Base-by-base conservation (phyloP, 345 rosid genomes). In the Eucalyptus tenuipes region DNA sequence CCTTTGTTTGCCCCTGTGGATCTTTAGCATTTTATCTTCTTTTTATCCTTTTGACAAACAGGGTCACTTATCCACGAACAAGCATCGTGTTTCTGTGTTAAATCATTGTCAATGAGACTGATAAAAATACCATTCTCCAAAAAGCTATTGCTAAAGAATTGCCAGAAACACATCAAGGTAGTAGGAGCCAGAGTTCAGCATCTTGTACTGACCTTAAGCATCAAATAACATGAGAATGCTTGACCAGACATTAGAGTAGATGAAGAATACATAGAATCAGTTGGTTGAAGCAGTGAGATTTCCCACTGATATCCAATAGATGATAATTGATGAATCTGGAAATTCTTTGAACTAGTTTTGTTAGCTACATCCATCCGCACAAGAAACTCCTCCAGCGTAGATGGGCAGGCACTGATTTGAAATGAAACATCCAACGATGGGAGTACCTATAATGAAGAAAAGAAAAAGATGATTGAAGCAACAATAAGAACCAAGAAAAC, bases 281-380 rank as follows among this genome's bases (percentile, higher is more conserved):
- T 93, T 84, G 96, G 94, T 90, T 96, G 96, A 90, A 95, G 97
- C 93, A 94, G 92, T 40, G 96, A 95, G 91, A 98, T 94, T 87
- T 96, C 96, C 97, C 99, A 98, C 61, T 94, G 94, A 87, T 88
- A 84, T 89, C 99, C 99, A 91, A 95, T 91, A 87, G 96, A 90
- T 88, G 99, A 96, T 90, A 98, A 88, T 92, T 97, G 99, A 87
- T 90, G 92, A 90, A 98, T 90, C 92, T 94, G 95, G 94, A 97
- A 96, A 93, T 91, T 91, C 85, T 94, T 97, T 9, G 95, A 91
- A 87, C 88, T 93, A n/a, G 98, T 94, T 94, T 91, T 93, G 94
- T 97, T 98, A 90, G 94, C 90, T 52, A 98, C 92, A 91, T 95
- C 96, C 97, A 98, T 93, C 88, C 93, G 97, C 94, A 97, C 96